These are phyloP conservation scores for Fragilaria crotonensis DNA, from an alignment of 108 stramenopile genomes.

Conservation along the genomic window DNA sequence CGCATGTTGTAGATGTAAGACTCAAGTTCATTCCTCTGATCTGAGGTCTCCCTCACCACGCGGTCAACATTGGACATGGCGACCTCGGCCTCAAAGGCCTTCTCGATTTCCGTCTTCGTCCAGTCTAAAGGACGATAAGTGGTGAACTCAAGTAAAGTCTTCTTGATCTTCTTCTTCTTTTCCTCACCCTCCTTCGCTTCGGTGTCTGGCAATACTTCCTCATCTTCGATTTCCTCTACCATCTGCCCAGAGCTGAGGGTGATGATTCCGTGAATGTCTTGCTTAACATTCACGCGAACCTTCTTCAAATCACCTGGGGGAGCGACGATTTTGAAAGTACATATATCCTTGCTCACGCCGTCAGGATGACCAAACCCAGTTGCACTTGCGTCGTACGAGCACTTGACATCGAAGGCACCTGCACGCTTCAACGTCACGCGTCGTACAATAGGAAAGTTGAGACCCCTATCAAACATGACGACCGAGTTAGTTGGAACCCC, in stretches of 20 bases:
- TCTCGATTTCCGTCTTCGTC: constrained; percentile 75
- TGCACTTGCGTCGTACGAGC: constrained; percentile 59
- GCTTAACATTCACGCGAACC: constrained; percentile 95
- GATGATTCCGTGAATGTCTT: constrained; percentile 91
- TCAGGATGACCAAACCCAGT: constrained; percentile 34
- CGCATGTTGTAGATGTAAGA: constrained; percentile 98
- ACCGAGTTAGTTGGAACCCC: constrained; percentile 74
- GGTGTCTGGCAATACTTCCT: constrained; percentile 33
- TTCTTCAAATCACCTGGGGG: constrained; percentile 64
- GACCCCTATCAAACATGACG: constrained; percentile 86
- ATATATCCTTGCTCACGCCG: constrained; percentile 45
- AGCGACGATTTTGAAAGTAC: constrained; percentile 61
- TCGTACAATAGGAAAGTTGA: constrained; percentile 87
- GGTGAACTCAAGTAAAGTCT: constrained; percentile 78
- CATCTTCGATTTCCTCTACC: constrained; percentile 88
- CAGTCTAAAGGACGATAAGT: constrained; percentile 61
- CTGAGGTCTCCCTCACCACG: constrained; percentile 88
- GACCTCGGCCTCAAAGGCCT: constrained; percentile 74
- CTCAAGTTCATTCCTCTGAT: constrained; percentile 98
- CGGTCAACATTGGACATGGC: constrained; percentile 85
- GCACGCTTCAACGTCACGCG: constrained; percentile 84
- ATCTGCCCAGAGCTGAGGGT: constrained; percentile 85
- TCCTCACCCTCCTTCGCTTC: constrained; percentile 35
- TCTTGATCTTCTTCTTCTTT: constrained; percentile 88
- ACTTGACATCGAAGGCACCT: constrained; percentile 70